A percentile compares a stretch with the other conserved stretches of the same genome.
Conservation (phyloP, 2,329 filamentous ascomycete genomes). For the Colletotrichum sp. region DNA sequence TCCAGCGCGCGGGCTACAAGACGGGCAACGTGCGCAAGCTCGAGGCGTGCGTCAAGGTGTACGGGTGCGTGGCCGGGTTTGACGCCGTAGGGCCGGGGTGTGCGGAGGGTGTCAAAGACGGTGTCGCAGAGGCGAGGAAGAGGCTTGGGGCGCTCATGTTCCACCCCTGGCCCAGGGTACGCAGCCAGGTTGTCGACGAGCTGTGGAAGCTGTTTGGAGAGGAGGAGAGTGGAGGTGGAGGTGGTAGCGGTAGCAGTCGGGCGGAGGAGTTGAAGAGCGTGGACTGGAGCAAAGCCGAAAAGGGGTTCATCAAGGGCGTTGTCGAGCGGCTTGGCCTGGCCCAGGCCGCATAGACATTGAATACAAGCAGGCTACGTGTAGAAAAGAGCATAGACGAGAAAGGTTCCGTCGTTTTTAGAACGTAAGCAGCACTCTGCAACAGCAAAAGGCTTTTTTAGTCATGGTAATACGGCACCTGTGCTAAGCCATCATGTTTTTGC, state of each 20-base stretch:
- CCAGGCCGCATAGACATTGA: constrained; percentile 15
- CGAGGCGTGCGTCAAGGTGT: constrained; percentile 79
- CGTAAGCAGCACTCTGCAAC: background rate
- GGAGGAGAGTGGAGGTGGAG: constrained; percentile 3
- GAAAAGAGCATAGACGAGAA: background rate
- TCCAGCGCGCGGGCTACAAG: constrained; percentile 83
- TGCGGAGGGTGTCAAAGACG: constrained; percentile 39
- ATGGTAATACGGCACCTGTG: background rate
- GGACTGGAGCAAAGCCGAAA: constrained; percentile 63
- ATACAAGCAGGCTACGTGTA: background rate
- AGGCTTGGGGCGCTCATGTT: constrained; percentile 75
- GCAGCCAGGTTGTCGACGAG: constrained; percentile 63
- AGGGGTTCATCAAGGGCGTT: constrained; percentile 44
- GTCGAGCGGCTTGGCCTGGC: constrained; percentile 47
- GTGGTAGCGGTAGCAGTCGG: background rate
- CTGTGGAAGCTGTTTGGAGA: constrained; percentile 53
- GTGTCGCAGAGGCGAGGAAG: constrained; percentile 60
- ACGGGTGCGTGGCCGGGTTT: constrained; percentile 67
- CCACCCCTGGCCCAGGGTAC: constrained; percentile 82
- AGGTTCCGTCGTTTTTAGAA: background rate
- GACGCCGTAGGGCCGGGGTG: constrained; percentile 22
- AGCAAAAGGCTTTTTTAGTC: background rate
- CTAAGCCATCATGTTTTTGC: background rate
- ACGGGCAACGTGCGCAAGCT: constrained; percentile 82
- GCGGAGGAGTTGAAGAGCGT: constrained; percentile 49